Conservation (phyloP, 1,284 basidiomycete species). For the Microbotryum lychnidis-dioicae region DNA sequence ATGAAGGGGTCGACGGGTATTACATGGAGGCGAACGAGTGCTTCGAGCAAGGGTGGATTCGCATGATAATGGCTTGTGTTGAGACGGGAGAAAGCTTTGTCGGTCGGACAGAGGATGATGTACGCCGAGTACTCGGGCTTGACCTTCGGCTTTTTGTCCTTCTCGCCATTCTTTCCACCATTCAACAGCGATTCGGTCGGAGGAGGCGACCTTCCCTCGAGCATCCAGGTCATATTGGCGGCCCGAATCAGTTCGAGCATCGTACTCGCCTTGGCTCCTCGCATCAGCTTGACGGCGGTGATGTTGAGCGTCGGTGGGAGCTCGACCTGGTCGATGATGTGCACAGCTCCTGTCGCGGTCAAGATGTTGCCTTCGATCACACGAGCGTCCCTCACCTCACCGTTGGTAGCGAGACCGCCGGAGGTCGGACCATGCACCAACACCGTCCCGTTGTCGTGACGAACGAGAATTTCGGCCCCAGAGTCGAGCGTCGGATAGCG, state of each 20-base stretch:
- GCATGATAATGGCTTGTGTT: conserved; percentile 73
- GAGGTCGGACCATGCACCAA: conserved; percentile 33
- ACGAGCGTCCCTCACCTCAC: conserved; percentile 26
- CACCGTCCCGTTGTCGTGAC: conserved; percentile 25
- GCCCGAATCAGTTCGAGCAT: conserved; percentile 77
- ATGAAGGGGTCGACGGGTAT: conserved; percentile 43
- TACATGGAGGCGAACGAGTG: conserved; percentile 80
- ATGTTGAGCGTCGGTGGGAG: conserved; percentile 75
- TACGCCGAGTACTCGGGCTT: conserved; percentile 43
- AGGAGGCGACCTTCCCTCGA: conserved; percentile 72
- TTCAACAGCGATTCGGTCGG: conserved; percentile 18
- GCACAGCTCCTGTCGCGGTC: conserved; percentile 83
- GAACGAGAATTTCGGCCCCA: conserved; percentile 42
- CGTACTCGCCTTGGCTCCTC: conserved; percentile 66
- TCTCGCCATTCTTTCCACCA: conserved; percentile 5
- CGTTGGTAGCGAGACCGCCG: conserved; percentile 52
- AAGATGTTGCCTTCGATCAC: conserved; percentile 52
- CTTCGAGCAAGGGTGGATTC: conserved; percentile 52
- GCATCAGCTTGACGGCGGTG: conserved; percentile 78
- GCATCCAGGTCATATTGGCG: conserved; percentile 78
- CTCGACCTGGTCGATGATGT: conserved; percentile 74
- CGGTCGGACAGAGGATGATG: conserved; percentile 83
- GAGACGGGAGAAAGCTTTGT: conserved; percentile 81
- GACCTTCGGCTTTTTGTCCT: conserved; percentile 3
- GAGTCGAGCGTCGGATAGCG: conserved; percentile 39